Evolutionary conservation across 139 green algal species (phyloP), one percentile per base, ranked within the genome.

Genomic region (Limnomonas spitsbergensis): DNA sequence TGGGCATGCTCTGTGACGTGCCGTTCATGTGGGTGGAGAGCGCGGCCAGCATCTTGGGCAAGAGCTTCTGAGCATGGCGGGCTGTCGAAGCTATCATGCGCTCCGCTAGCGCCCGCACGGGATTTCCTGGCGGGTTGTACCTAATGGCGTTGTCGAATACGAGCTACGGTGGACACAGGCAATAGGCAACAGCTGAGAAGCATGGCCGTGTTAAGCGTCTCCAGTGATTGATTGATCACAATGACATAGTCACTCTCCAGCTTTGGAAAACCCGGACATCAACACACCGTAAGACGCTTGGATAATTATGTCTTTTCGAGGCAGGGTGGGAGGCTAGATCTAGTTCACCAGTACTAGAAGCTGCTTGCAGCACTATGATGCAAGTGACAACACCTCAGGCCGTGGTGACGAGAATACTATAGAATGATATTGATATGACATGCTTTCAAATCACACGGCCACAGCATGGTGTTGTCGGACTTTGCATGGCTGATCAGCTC

Each of bases 101-200:
- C 56, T 70, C 56, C 4, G 68, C 68, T 47, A 74, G 68, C 14
- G 7, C 35, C 7, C 9, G 29, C 36, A 74, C 68, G 14, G 68
- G 68, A 32, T 74, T 74, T 40, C 24, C 9, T 4, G 34, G 34
- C 7, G 68, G 68, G 36, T 74, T 74, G 68, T 74, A 74, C 4
- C 36, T n/a, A 26, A 36, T 24, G 14, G 68, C 68, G 34, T 74
- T 74, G 7, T 74, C 68, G 42, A 74, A 74, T 7, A 74, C 29
- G 3, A 74, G 68, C 68, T 74, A 32, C 68, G 36, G 68, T 42
- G 68, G 68, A 4, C 3, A 32, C 7, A 47, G 35, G 42, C 29
- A 37, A 37, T 34, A 36, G 27, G 29, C 7, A 20, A 39, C 6
- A 20, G 27, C 27, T 7, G 61, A 20, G 9, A 36, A 37, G 61